phyloP scores from a whole-genome alignment of 2,329 filamentous ascomycete species.

The Amylocarpus encephaloides region DNA sequence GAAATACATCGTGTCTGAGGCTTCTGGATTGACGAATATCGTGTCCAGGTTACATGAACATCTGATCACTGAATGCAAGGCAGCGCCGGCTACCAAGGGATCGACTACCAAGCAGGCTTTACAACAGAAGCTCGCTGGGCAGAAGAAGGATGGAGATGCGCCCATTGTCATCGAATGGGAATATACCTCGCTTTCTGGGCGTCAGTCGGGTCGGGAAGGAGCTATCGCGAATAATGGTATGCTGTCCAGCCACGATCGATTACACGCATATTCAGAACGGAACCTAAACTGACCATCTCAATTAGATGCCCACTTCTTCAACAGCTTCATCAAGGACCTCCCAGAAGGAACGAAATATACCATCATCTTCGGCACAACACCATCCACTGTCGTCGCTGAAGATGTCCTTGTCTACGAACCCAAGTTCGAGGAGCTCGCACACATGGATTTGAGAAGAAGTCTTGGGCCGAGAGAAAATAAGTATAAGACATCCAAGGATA shows the following conservation, averaged over 20 bases:
- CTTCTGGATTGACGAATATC: slow-evolving; percentile 41
- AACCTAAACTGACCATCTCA: neutral
- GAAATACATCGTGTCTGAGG: slow-evolving; percentile 44
- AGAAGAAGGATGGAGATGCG: neutral
- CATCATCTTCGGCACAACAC: slow-evolving; percentile 67
- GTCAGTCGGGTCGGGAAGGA: neutral
- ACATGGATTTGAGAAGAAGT: slow-evolving; percentile 67
- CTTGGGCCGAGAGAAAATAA: slow-evolving; percentile 34
- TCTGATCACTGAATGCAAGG: slow-evolving; percentile 42
- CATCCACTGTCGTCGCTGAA: slow-evolving; percentile 24
- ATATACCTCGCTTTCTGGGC: neutral
- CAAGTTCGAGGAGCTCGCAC: slow-evolving; percentile 55
- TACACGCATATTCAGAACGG: neutral
- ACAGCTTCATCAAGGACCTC: slow-evolving; percentile 33
- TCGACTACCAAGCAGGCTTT: neutral
- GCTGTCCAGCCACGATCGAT: neutral
- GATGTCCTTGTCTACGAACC: slow-evolving; percentile 49
- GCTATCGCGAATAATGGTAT: neutral
- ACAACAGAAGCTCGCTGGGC: neutral
- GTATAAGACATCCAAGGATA: slow-evolving; percentile 38
- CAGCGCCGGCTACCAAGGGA: slow-evolving; percentile 17
- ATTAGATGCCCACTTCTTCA: slow-evolving; percentile 23
- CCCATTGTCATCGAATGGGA: neutral
- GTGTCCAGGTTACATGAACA: slow-evolving; percentile 38
- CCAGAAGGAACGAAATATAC: slow-evolving; percentile 50